Evolutionary conservation across 768 basidiomycete genomes (phyloP), one percentile per base, ranked within the genome.

Genomic region (Xerocomus potaroensis): DNA sequence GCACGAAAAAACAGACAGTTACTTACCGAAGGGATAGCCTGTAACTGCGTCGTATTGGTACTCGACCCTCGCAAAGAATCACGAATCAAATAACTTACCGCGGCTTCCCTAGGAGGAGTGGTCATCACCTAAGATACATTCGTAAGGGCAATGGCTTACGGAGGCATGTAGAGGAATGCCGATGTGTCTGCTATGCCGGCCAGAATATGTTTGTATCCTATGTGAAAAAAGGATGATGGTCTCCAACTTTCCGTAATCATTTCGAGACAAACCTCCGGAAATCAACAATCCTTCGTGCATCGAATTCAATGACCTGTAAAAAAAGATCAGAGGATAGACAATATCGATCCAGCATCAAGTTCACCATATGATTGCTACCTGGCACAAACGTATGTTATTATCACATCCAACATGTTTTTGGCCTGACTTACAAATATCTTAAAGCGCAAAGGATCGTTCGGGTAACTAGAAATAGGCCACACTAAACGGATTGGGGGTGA

Each of bases 401-500:
- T n/a, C n/a, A n/a, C n/a, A n/a, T n/a, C n/a, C n/a, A n/a, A n/a
- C n/a, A 3, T 8, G 9, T 5, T 5, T 5, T 6, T 10, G 3
- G n/a, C n/a, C n/a, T n/a, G 14, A 47, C 46, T 47, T 3, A 36
- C 40, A 3, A 47, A 47, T 15, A 29, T 23, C 33, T 21, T 47
- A 14, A 23, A 22, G 12, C 11, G 23, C 4, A 18, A 16, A 3
- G 10, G 18, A 21, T 47, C 46, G 2, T 29, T 30, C 21, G 14
- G 40, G 14, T 47, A 41, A 11, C 46, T 47, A 12, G 12, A 9
- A 27, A 3, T n/a, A 10, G 11, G n/a, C 29, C 8, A 14, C 14
- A 1, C 1, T n/a, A n/a, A n/a, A n/a, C n/a, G 6, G 22, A 19
- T 7, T 22, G 15, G 7, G 21, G n/a, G n/a, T n/a, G 29, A 11